Base-by-base conservation (phyloP, 768 basidiomycete species). In the Agaricus bisporus region DNA sequence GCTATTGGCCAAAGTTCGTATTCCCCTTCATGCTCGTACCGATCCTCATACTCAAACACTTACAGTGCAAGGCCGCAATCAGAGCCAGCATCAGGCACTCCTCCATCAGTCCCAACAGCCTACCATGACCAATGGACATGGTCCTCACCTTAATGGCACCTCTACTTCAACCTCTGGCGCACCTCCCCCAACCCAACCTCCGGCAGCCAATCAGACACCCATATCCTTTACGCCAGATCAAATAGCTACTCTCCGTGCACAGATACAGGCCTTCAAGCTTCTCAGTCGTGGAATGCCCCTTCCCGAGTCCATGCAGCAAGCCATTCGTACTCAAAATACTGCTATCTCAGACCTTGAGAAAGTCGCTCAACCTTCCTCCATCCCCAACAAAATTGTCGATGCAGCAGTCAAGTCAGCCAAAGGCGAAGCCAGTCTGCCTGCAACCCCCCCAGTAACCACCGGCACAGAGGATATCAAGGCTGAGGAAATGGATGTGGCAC, bases 211-310 rank as follows among this genome's bases (percentile, higher is more conserved):
- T 1, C 81, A 81, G 26, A 85, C 87, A 0, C 86, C 89, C 37
- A 82, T 91, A 28, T 86, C 87, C 4, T 92, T 95, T 63, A 85
- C 88, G 4, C 71, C 65, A 0, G 85, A 88, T 55, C 91, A 91
- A 61, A 83, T 91, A 44, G 75, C 72, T 53, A 79, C 85, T 9
- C 77, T 93, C n/a, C 80, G 87, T 12, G 82, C 86, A 0, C 91
- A 93, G 60, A 91, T 93, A 14, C 79, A 85, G 46, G 90, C 91
- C 3, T 92, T 85, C 72, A 89, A 86, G 63, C 76, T 82, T 57
- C 73, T 93, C 59, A 73, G 73, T 14, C 78, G 84, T 20, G 82
- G 84, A 18, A 64, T 82, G 7, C 81, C 87, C 14, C 75, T 90
- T 39, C 85, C 89, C 12, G 82, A 88, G 11, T 64, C 77, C 56